Evolutionary conservation across 2,329 filamentous ascomycete species (phyloP).

Genomic region (Fusarium pilosicola): DNA sequence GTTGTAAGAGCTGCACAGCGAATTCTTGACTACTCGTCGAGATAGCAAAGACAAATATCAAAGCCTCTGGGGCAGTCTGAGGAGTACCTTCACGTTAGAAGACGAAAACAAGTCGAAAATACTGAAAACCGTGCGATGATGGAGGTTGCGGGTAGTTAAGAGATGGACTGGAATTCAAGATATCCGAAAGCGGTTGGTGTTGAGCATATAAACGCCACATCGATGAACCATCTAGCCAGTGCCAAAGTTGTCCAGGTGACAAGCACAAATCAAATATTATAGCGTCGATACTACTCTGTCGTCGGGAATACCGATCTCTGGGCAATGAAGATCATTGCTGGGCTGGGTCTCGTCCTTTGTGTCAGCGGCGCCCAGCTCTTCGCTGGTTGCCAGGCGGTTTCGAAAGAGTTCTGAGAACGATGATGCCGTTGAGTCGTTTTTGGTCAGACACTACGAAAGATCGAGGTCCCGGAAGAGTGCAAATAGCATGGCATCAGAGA

Average conservation of each 20-base stretch:
- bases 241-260: slow-evolving; percentile 40
- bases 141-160: slow-evolving; percentile 35
- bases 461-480: neutral
- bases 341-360: slow-evolving; percentile 30
- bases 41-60: neutral
- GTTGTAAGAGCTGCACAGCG: slow-evolving; percentile 3
- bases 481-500: neutral
- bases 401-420: slow-evolving; percentile 12
- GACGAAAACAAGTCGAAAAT: slow-evolving; percentile 15
- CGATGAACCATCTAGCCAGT: slow-evolving; percentile 17
- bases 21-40: neutral
- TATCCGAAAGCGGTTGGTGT: slow-evolving; percentile 40
- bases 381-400: slow-evolving; percentile 29
- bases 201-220: slow-evolving; percentile 38
- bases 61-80: neutral
- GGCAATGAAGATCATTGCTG: slow-evolving; percentile 30
- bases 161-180: slow-evolving; percentile 39
- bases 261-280: slow-evolving; percentile 27
- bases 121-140: slow-evolving; percentile 1
- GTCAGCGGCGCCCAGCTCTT: slow-evolving; percentile 35
- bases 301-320: slow-evolving; percentile 38
- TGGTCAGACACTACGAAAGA: neutral
- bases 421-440: neutral
- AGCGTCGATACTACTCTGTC: slow-evolving; percentile 15
- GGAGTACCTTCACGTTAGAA: neutral